These are phyloP conservation scores for Westerdykella aurantiaca DNA, from an alignment of 2,329 filamentous ascomycete genomes.

Conservation along the genomic window DNA sequence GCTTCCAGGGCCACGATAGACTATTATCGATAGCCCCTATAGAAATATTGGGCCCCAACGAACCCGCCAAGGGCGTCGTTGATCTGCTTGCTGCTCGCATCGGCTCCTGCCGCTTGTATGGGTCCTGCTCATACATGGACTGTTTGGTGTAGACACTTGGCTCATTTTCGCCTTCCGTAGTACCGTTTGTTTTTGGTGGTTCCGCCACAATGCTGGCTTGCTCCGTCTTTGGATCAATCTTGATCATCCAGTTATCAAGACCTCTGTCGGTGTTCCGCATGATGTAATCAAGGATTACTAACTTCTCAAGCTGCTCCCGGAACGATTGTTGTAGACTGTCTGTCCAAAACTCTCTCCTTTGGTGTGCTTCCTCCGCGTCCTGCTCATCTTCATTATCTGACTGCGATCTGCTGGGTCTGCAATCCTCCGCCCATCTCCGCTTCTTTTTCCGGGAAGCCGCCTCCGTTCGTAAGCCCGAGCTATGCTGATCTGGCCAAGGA, in stretches of 20 bases:
- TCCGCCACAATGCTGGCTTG: constrained; percentile 83
- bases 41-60: constrained; percentile 56
- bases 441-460: constrained; percentile 63
- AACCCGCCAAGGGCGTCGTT: constrained; percentile 50
- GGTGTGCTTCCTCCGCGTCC: constrained; percentile 42
- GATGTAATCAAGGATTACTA: constrained; percentile 96
- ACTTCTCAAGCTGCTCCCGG: constrained; percentile 88
- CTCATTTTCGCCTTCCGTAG: constrained; percentile 34
- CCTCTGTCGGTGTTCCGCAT: constrained; percentile 98
- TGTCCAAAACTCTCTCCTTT: constrained; percentile 71
- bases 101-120: constrained; percentile 72
- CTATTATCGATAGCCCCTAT: constrained; percentile 97
- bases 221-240: constrained; percentile 79
- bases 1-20: constrained; percentile 98
- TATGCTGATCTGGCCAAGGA: constrained; percentile 91
- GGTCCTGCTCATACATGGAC: constrained; percentile 52
- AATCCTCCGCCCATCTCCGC: constrained; percentile 69
- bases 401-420: constrained; percentile 60
- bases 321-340: constrained; percentile 84
- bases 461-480: constrained; percentile 59
- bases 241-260: constrained; percentile 99
- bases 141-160: constrained; percentile 54
- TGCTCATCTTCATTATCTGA: constrained; percentile 58
- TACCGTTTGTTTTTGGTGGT: constrained; percentile 61
- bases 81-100: constrained; percentile 69